A percentile compares a stretch with the other conserved stretches of the same genome.
phyloP scores from a whole-genome alignment of 352 stramenopile genomes.

The Phytopythium helicoides region DNA sequence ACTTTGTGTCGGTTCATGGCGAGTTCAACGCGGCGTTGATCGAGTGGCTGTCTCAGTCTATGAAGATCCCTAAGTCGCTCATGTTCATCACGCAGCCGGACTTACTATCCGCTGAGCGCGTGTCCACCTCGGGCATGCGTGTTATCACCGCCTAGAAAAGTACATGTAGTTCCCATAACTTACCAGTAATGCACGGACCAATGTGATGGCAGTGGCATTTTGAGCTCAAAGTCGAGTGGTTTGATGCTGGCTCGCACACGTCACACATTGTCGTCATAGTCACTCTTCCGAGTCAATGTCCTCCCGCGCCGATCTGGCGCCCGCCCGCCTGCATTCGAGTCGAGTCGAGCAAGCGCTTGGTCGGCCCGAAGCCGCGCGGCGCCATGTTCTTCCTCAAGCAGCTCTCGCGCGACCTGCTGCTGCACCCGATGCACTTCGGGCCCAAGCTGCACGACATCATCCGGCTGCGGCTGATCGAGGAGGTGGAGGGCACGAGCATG shows the following conservation, averaged over 20 bases:
- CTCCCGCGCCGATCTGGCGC: not conserved
- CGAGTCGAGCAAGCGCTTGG: not conserved
- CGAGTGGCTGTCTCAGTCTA: conserved; percentile 63
- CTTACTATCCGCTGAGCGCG: conserved; percentile 52
- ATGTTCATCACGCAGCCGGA: conserved; percentile 90
- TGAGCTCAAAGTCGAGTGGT: not conserved
- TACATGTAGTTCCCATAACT: no score
- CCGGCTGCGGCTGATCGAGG: conserved; percentile 93
- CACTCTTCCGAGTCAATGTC: not conserved
- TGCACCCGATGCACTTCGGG: conserved; percentile 96
- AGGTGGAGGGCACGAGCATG: conserved; percentile 95
- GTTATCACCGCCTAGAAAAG: conserved; percentile 69
- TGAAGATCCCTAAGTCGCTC: conserved; percentile 77
- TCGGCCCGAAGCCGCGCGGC: not conserved
- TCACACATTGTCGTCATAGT: no score
- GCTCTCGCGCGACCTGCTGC: conserved; percentile 90
- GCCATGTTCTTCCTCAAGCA: conserved; percentile 89
- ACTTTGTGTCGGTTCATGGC: conserved; percentile 60
- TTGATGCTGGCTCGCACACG: no score
- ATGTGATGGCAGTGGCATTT: not conserved
- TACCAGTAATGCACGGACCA: not conserved
- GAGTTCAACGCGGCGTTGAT: conserved; percentile 65
- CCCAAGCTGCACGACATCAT: conserved; percentile 96
- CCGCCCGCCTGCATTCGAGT: not conserved
- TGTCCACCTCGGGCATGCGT: conserved; percentile 70